Conservation (phyloP, 208 protist species). For the Trypanosoma cruzi region DNA sequence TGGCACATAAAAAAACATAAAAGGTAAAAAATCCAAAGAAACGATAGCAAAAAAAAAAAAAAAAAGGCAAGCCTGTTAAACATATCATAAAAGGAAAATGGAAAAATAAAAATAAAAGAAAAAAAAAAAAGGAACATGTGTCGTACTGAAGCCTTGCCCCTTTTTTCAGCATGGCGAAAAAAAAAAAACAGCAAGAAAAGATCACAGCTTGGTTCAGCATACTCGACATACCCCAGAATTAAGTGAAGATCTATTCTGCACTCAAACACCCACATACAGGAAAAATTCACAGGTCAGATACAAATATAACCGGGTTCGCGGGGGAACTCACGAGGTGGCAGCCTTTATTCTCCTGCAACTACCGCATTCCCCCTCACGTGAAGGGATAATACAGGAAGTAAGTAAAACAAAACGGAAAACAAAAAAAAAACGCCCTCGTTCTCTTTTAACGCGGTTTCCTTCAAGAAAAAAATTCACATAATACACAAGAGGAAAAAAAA, state of each 20-base stretch:
- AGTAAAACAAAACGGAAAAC: not conserved
- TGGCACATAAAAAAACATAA: not conserved
- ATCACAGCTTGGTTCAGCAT: not conserved
- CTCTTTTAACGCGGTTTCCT: not conserved
- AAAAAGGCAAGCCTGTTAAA: not conserved
- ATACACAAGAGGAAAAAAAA: constrained; percentile 7
- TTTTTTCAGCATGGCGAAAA: too few relatives aligned
- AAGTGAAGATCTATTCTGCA: not conserved
- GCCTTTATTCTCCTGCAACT: not conserved
- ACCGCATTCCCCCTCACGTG: not conserved
- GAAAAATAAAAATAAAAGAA: not conserved
- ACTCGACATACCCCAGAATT: not conserved
- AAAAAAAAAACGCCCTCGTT: not conserved
- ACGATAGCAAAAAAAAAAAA: not conserved
- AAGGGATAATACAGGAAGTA: not conserved
- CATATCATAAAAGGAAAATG: not conserved
- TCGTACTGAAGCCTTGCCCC: not conserved
- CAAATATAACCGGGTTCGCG: not conserved
- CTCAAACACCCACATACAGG: not conserved
- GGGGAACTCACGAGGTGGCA: not conserved
- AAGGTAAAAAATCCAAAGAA: not conserved
- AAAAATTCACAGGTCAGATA: constrained; percentile 1
- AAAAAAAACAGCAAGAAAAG: not conserved
- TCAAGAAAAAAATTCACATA: constrained; percentile 7
- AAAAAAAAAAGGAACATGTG: not conserved